Conservation (phyloP, 2,329 filamentous ascomycete genomes). For the Aspergillus sp. region DNA sequence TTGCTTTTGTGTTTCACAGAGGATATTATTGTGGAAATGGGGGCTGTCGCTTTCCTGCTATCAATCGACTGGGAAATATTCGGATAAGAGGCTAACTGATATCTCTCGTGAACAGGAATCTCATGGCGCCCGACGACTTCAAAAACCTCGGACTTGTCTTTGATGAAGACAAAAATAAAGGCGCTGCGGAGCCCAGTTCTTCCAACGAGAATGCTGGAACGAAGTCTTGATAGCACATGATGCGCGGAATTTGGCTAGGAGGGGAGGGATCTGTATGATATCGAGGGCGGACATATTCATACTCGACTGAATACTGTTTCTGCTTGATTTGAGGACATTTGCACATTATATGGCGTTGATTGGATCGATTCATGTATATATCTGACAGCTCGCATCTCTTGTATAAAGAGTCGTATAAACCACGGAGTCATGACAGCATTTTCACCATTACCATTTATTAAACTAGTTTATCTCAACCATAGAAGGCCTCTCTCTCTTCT, state of each 20-base stretch:
- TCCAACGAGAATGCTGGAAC: constrained; percentile 2
- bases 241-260: neutral
- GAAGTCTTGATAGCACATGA: constrained; percentile 5
- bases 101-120: constrained; percentile 55
- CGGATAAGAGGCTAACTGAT: neutral
- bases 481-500: no score
- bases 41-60: constrained; percentile 1
- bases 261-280: constrained; percentile 3
- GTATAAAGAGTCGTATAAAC: neutral
- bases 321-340: no score
- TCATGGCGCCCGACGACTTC: constrained; percentile 95
- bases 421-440: no score
- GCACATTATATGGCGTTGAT: neutral
- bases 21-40: neutral
- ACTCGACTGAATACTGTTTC: no score
- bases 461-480: no score
- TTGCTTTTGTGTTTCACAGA: no score
- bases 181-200: constrained; percentile 1
- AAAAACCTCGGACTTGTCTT: constrained; percentile 80
- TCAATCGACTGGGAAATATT: neutral
- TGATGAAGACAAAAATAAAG: constrained; percentile 28
- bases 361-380: constrained; percentile 1
- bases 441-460: no score
- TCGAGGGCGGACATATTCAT: neutral
- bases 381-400: constrained; percentile 1